Evolutionary conservation across 768 basidiomycete species (phyloP).

Genomic region (Leccinum olivaceopallidum): DNA sequence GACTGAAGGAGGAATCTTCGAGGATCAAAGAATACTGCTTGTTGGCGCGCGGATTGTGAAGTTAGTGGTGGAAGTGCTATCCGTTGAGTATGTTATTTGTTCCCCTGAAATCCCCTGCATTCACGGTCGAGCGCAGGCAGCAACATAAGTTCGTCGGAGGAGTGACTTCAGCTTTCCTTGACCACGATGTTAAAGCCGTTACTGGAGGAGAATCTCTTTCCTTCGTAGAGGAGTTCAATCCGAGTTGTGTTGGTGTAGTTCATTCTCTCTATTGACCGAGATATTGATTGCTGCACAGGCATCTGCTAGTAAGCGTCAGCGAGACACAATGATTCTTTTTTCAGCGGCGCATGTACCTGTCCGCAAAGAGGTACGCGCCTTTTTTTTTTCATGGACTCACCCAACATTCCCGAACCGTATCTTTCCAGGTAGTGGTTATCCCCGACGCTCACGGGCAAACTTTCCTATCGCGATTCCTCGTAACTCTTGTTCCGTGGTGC

Average conservation of each 20-base stretch:
- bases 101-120: constrained; percentile 1
- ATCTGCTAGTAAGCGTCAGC: constrained; percentile 40
- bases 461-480: constrained; percentile 51
- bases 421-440: constrained; percentile 41
- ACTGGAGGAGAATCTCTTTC: constrained; percentile 53
- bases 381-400: not conserved
- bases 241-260: constrained; percentile 49
- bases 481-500: constrained; percentile 60
- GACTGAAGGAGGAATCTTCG: constrained; percentile 25
- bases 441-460: constrained; percentile 41
- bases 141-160: constrained; percentile 58
- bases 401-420: not conserved
- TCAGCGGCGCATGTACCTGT: constrained; percentile 65
- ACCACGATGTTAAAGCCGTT: constrained; percentile 47
- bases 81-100: constrained; percentile 56
- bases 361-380: constrained; percentile 56
- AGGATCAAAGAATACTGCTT: constrained; percentile 38
- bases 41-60: constrained; percentile 66
- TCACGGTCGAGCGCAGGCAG: constrained; percentile 37
- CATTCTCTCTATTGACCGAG: not conserved
- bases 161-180: constrained; percentile 42
- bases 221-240: constrained; percentile 38
- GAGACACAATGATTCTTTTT: constrained; percentile 67
- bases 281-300: constrained; percentile 14
- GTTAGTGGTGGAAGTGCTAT: constrained; percentile 62